Base-by-base conservation (phyloP, 2,329 filamentous ascomycete genomes). In the Lachnellula cervina region DNA sequence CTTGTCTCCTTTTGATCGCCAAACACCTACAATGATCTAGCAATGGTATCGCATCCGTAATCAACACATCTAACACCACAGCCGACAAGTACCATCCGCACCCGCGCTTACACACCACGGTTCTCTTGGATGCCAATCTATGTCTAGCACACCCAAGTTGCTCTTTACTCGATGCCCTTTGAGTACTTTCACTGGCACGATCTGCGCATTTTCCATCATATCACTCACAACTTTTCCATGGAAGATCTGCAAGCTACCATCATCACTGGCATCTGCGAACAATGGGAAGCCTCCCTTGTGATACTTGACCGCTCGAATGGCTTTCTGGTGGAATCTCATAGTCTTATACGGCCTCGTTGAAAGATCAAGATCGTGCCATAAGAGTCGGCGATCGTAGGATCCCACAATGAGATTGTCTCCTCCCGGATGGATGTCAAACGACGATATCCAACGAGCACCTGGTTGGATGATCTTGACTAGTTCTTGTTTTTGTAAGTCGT, bases 361-460 rank as follows among this genome's bases (percentile, higher is more conserved):
- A 37, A 99, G 83, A 64, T 99, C 94, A 52, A 97, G 80, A 74
- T 99, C 94, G 75, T 97, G 94, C 94, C 94, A 99, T 34, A 99
- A 80, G 2, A 99, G 79, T 47, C 93, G 86, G 62, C 92, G 86
- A 74, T 99, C 94, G 74, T 97, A 99, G 0, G 91, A 94, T 45
- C 92, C 91, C 11, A 97, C 90, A 57, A 97, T 89, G 54, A 99
- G 74, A 69, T 99, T 97, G 74, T 96, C 92, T 46, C 94, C 94
- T 17, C 89, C 89, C 0, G 92, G 87, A 72, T 99, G 95, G 45
- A 99, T 83, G 66, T 96, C 92, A 65, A 99, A 93, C 16, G 86
- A 90, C 2, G 89, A 95, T 65, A 99, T 97, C 90, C 92, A 91
- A 61, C 92, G 86, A 3, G 93, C 92, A 67, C 94, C 94, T 0